A percentile compares a stretch with the other conserved stretches of the same genome.
Conservation (phyloP, 2,329 filamentous ascomycete species). For the Hortaea sp. region DNA sequence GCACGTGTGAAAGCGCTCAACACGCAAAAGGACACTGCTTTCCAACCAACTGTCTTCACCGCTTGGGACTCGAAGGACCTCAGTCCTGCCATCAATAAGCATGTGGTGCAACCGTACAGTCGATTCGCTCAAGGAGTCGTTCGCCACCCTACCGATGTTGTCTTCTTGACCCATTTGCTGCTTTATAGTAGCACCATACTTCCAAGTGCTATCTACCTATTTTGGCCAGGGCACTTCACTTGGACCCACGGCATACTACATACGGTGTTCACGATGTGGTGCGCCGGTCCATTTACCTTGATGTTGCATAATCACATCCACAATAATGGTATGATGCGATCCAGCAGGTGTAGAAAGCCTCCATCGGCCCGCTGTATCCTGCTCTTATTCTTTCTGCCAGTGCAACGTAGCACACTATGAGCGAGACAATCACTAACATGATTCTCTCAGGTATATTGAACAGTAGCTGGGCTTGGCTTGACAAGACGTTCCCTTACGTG, state of each 20-base stretch:
- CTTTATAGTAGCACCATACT: slow-evolving; percentile 61
- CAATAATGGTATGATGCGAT: slow-evolving; percentile 44
- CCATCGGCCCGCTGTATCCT: background rate
- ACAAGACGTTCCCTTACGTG: slow-evolving; percentile 61
- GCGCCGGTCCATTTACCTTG: slow-evolving; percentile 64
- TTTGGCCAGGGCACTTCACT: slow-evolving; percentile 50
- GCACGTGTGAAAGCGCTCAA: slow-evolving; percentile 40
- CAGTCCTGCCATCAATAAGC: slow-evolving; percentile 33
- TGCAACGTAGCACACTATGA: background rate
- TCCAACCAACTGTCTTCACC: slow-evolving; percentile 47
- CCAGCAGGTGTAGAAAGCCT: no score
- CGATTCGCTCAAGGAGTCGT: slow-evolving; percentile 46
- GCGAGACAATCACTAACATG: no score
- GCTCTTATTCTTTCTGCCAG: background rate
- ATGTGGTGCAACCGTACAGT: slow-evolving; percentile 52
- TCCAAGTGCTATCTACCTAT: slow-evolving; percentile 58
- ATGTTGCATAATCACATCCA: slow-evolving; percentile 84
- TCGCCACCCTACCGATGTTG: slow-evolving; percentile 59
- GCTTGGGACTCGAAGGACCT: slow-evolving; percentile 42
- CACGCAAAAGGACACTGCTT: slow-evolving; percentile 36
- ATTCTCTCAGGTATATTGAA: slow-evolving; percentile 38
- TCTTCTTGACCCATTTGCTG: slow-evolving; percentile 67
- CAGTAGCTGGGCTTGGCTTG: slow-evolving; percentile 46
- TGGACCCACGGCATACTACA: slow-evolving; percentile 60
- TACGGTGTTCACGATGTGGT: slow-evolving; percentile 55